Percentiles rank a stretch among this genome's conserved stretches.
Conservation (phyloP, 23 red algal genomes). For the Gracilaria gracilis region DNA sequence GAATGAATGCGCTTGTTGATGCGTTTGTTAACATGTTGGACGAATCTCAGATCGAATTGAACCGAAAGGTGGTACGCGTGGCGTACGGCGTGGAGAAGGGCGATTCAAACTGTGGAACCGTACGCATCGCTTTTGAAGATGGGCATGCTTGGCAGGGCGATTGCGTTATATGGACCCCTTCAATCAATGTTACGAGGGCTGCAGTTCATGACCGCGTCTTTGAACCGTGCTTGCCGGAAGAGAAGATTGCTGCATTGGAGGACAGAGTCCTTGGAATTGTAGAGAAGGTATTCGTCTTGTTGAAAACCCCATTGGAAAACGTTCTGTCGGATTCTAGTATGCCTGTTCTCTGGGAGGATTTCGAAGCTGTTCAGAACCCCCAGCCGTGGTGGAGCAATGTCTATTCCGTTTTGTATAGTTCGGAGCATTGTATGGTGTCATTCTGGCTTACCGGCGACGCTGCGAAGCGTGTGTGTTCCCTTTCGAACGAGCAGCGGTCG, state of each 20-base stretch:
- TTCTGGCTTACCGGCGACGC: slow-evolving; percentile 58
- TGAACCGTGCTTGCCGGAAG: slow-evolving; percentile 13
- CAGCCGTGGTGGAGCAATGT: slow-evolving; percentile 11
- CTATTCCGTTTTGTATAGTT: slow-evolving; percentile 34
- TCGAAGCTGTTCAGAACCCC: background rate
- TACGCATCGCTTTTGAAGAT: background rate
- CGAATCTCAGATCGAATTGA: background rate
- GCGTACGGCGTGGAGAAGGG: background rate
- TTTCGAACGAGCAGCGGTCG: background rate
- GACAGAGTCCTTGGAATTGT: slow-evolving; percentile 39
- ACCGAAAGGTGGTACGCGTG: background rate
- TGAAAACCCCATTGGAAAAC: background rate
- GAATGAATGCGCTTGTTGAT: slow-evolving; percentile 40
- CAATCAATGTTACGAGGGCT: slow-evolving; percentile 39
- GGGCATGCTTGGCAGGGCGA: background rate
- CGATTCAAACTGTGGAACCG: background rate
- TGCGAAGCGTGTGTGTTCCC: slow-evolving; percentile 17
- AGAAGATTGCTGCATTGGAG: slow-evolving; percentile 19
- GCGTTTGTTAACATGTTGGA: background rate
- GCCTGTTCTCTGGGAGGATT: slow-evolving; percentile 46
- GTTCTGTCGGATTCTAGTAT: background rate
- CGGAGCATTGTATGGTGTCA: background rate
- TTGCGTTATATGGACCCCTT: slow-evolving; percentile 34
- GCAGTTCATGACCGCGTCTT: background rate
- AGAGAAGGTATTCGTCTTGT: slow-evolving; percentile 40